Evolutionary conservation across 1,284 basidiomycete genomes (phyloP).

Genomic region (Cystobasidium sp.): DNA sequence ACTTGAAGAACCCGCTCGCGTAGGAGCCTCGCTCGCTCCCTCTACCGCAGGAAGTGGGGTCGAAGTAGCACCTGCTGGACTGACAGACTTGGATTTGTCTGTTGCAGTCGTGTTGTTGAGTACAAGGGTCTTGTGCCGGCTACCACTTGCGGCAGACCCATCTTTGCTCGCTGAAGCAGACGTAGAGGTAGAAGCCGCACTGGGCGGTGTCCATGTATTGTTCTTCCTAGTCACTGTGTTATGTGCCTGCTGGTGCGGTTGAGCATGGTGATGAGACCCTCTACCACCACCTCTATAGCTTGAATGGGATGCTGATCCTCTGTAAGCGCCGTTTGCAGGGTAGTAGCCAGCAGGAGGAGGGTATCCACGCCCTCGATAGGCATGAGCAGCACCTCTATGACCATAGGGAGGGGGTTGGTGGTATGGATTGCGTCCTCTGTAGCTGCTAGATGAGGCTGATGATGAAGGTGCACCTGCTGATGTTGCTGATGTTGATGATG

Average conservation of each 20-base stretch:
- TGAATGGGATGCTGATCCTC: constrained; percentile 9
- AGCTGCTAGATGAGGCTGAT: not conserved
- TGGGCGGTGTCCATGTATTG: constrained; percentile 19
- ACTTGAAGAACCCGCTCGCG: not conserved
- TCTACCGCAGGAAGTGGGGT: not conserved
- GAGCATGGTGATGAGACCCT: not conserved
- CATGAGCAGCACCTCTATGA: not conserved
- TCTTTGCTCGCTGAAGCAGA: not conserved
- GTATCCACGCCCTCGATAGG: constrained; percentile 10
- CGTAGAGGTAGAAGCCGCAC: constrained; percentile 2
- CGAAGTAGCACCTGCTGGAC: not conserved
- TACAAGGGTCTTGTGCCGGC: constrained; percentile 23
- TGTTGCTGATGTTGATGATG: constrained; percentile 4
- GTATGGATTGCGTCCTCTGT: constrained; percentile 4
- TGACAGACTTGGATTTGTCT: constrained; percentile 13
- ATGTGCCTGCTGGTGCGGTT: not conserved
- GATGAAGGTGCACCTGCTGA: not conserved
- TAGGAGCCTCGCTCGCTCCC: no score
- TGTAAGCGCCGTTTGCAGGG: constrained; percentile 11
- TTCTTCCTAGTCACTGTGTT: not conserved
- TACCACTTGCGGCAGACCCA: not conserved
- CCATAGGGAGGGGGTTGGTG: constrained; percentile 3
- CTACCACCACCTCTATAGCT: no score
- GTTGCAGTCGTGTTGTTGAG: constrained; percentile 6
- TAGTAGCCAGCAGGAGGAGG: not conserved